Evolutionary conservation across 164 flowering plant species (phyloP).

Genomic region (Berberis vulgaris): DNA sequence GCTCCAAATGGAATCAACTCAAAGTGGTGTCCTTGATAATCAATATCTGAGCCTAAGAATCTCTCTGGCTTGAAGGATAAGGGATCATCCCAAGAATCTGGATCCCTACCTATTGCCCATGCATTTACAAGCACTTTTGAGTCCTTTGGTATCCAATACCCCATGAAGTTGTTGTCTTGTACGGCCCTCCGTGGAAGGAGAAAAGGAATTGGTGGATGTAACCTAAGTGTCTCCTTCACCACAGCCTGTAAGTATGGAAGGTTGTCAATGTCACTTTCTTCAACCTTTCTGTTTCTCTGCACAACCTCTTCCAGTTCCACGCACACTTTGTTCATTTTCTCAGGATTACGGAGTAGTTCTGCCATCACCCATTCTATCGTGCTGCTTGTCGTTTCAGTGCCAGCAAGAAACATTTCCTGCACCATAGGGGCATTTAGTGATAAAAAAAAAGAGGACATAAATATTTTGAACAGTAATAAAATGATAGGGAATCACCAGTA

Average conservation of each 20-base stretch:
- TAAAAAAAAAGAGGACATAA: too few relatives aligned
- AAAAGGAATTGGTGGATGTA: neutral
- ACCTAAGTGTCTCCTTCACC: neutral
- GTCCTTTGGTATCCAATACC: neutral
- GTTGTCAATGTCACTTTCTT: neutral
- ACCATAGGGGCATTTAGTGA: too few relatives aligned
- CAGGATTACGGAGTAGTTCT: neutral
- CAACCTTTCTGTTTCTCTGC: neutral
- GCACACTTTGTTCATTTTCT: neutral
- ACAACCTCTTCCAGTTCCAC: neutral
- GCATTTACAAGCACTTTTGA: neutral
- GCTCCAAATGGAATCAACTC: neutral
- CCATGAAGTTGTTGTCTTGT: neutral
- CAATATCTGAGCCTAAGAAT: neutral
- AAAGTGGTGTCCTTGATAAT: neutral
- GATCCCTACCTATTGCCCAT: neutral
- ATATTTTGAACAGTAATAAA: too few relatives aligned
- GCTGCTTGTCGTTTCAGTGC: neutral
- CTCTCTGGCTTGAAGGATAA: neutral
- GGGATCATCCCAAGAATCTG: neutral
- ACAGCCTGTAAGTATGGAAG: neutral
- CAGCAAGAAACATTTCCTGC: neutral
- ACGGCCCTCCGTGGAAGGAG: neutral
- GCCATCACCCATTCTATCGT: neutral
- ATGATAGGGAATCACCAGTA: too few relatives aligned